Conservation (phyloP, 345 rosid genomes). For the Noccaea caerulescens region DNA sequence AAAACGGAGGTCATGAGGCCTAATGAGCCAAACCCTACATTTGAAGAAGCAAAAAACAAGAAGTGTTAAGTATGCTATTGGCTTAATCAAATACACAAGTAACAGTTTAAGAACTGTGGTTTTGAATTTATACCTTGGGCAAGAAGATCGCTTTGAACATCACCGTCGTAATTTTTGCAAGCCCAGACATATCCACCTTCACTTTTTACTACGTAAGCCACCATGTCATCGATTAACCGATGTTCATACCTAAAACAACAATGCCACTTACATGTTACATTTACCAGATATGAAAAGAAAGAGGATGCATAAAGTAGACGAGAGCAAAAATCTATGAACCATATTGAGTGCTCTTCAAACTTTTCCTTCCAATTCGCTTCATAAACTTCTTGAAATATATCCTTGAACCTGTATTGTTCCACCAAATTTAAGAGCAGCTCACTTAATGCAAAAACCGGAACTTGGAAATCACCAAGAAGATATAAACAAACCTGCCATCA, state of each 20-base stretch:
- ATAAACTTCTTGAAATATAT: slow-evolving; percentile 93
- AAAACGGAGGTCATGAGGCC: slow-evolving; percentile 96
- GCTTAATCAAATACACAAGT: neutral
- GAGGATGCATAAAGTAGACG: slow-evolving; percentile 12
- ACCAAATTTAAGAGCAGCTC: slow-evolving; percentile 18
- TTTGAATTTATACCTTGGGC: slow-evolving; percentile 71
- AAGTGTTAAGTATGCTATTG: slow-evolving; percentile 24
- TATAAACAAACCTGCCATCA: slow-evolving; percentile 82
- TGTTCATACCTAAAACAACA: slow-evolving; percentile 80
- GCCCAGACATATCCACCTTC: slow-evolving; percentile 99
- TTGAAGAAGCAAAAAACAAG: neutral
- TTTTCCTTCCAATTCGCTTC: slow-evolving; percentile 89
- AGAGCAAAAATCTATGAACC: slow-evolving; percentile 52
- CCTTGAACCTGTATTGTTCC: slow-evolving; percentile 74
- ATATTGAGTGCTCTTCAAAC: slow-evolving; percentile 89
- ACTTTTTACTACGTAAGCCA: slow-evolving; percentile 92
- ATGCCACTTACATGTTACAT: neutral
- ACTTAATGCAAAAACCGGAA: neutral
- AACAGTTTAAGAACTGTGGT: neutral
- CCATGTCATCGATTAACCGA: slow-evolving; percentile 99
- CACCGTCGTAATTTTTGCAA: slow-evolving; percentile 98
- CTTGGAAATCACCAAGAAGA: slow-evolving; percentile 24
- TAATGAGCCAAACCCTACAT: slow-evolving; percentile 94
- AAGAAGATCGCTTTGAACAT: slow-evolving; percentile 97
- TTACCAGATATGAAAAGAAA: neutral